These are phyloP conservation scores for Boletus sensibilis DNA, from an alignment of 768 basidiomycete genomes.

Conservation along the genomic window DNA sequence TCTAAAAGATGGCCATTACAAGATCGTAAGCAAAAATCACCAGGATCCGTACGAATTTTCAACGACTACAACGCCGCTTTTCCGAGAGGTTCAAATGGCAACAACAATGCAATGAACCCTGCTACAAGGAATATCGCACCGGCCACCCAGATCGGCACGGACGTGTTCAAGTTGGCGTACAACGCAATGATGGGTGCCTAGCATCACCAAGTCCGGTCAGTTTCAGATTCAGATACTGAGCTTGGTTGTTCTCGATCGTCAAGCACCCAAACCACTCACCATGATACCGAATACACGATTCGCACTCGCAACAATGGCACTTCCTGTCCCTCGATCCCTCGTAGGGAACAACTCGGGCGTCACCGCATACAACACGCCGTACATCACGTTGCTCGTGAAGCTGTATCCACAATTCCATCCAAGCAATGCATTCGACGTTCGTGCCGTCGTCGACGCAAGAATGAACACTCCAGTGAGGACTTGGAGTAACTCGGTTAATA, in stretches of 20 bases:
- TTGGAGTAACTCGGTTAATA: constrained; percentile 9
- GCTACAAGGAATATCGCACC: constrained; percentile 52
- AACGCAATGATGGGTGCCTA: constrained; percentile 45
- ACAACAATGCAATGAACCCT: constrained; percentile 46
- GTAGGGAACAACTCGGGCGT: constrained; percentile 56
- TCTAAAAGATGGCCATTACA: background rate
- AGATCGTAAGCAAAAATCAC: too few relatives aligned
- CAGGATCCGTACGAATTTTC: background rate
- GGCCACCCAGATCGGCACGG: constrained; percentile 55
- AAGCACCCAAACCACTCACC: constrained; percentile 29
- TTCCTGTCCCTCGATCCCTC: constrained; percentile 54
- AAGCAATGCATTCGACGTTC: constrained; percentile 49
- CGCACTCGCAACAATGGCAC: constrained; percentile 49
- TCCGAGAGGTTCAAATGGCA: constrained; percentile 59
- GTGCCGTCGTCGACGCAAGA: constrained; percentile 55
- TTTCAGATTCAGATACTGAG: background rate
- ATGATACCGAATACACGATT: constrained; percentile 62
- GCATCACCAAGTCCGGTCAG: background rate
- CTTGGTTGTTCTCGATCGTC: background rate
- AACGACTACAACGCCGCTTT: constrained; percentile 46
- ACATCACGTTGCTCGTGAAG: constrained; percentile 58
- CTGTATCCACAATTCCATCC: constrained; percentile 61
- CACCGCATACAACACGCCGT: constrained; percentile 44
- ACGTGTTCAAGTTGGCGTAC: constrained; percentile 43
- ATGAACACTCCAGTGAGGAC: constrained; percentile 58